phyloP scores from a whole-genome alignment of 441 rosid species.

The Flueggea neowawraea region DNA sequence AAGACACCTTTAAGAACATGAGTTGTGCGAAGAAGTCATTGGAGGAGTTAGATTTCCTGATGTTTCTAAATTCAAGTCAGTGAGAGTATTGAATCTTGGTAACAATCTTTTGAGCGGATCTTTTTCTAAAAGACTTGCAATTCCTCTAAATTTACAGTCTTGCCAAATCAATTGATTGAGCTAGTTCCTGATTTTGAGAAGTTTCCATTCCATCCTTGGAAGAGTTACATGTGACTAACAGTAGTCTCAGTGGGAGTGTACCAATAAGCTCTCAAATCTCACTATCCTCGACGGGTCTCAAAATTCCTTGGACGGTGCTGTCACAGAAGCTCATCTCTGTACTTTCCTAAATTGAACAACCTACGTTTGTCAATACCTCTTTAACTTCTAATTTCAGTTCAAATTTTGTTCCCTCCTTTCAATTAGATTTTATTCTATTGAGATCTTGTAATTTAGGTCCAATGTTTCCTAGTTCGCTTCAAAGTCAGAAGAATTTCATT shows the following conservation, averaged over 20 bases:
- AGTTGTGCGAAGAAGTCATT: no score
- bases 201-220: slow-evolving; percentile 11
- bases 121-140: slow-evolving; percentile 9
- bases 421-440: slow-evolving; percentile 7
- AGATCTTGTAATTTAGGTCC: slow-evolving; percentile 14
- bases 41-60: no score
- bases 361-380: slow-evolving; percentile 17
- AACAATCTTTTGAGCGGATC: slow-evolving; percentile 16
- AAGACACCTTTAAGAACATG: no score
- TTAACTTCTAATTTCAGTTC: slow-evolving; percentile 8
- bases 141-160: slow-evolving; percentile 12
- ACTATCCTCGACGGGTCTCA: no score
- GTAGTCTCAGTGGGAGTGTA: no score
- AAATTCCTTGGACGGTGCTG: slow-evolving; percentile 16
- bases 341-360: slow-evolving; percentile 9
- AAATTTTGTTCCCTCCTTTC: slow-evolving; percentile 17
- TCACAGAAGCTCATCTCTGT: slow-evolving; percentile 19
- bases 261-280: no score
- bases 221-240: slow-evolving; percentile 4
- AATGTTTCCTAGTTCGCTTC: slow-evolving; percentile 15
- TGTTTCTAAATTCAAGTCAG: no score
- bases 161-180: slow-evolving; percentile 12
- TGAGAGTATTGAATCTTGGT: no score
- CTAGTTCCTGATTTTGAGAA: slow-evolving; percentile 8
- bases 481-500: slow-evolving; percentile 8